Base-by-base conservation (phyloP, 2,329 filamentous ascomycete species). In the Nemania bipapillata region DNA sequence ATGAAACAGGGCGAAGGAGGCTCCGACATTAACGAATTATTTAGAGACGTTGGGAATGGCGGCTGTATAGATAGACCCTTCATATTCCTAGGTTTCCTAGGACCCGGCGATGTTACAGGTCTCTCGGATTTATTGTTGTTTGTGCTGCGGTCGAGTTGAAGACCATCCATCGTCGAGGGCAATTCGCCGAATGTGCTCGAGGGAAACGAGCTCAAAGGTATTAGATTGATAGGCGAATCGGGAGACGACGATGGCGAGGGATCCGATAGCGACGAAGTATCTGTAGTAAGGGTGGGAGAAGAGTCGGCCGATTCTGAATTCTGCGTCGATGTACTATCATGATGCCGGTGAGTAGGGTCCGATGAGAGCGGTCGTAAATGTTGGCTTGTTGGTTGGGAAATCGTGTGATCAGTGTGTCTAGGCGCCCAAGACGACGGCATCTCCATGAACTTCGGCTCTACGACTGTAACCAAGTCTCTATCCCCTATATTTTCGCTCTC, bases 201-300 rank as follows among this genome's bases (percentile, higher is more conserved):
- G 0, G 89, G 85, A 74, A 92, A 93, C 15, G 90, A 89, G 56
- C 88, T 89, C 52, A 93, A 84, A 2, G 92, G 90, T 63, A 91
- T 87, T 63, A 94, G 84, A 65, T 92, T 91, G 63, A 91, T 84
- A 1, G 94, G 93, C 2, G 96, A 97, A 80, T 97, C 94, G 8
- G 95, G 95, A 1, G 95, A 97, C 24, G 94, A 93, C 60, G 91
- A 95, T 2, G 96, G 94, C 4, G 95, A 97, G 7, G 93, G 91
- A 75, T 98, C 95, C 32, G 94, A 94, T 56, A 96, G 86, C 32
- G 93, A 92, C 8, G 93, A 95, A 4, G 94, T 96, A 81, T 97
- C 95, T 71, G 95, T 93, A 22, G 93, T 97, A 5, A 96, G 88
- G 1, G 95, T 98, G 1, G 96, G 96, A 8, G 95, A 98, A 24